phyloP scores from a whole-genome alignment of 1,284 basidiomycete genomes.

The Apiotrichum montevideense region DNA sequence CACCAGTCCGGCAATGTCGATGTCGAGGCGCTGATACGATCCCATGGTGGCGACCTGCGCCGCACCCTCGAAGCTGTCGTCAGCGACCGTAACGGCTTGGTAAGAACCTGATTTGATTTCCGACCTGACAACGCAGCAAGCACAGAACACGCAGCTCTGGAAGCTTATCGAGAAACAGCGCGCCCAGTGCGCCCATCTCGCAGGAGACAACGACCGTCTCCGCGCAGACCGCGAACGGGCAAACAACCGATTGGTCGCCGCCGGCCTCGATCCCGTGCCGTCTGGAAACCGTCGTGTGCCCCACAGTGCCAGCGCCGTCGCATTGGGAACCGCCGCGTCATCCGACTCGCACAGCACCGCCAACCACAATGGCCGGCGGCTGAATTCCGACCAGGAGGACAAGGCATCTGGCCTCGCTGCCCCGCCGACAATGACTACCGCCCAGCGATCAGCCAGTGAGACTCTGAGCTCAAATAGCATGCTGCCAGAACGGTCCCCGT shows the following conservation, averaged over 20 bases:
- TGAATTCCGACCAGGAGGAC: constrained; percentile 37
- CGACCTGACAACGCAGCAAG: constrained; percentile 43
- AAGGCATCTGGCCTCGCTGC: not conserved
- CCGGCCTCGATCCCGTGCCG: constrained; percentile 31
- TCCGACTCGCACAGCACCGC: not conserved
- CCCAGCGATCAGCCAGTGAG: constrained; percentile 9
- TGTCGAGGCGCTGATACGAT: constrained; percentile 27
- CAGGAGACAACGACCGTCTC: constrained; percentile 57
- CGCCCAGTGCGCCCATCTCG: constrained; percentile 33
- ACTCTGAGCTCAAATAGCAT: not conserved
- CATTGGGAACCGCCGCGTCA: constrained; percentile 17
- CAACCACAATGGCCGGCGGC: constrained; percentile 14
- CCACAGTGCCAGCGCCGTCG: constrained; percentile 33
- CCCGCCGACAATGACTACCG: not conserved
- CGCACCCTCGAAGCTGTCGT: constrained; percentile 68
- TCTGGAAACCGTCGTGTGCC: constrained; percentile 22
- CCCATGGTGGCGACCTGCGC: constrained; percentile 44
- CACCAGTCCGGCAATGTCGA: constrained; percentile 24
- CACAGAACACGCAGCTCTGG: constrained; percentile 83
- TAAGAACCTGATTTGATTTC: constrained; percentile 10
- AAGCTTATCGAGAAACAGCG: constrained; percentile 81
- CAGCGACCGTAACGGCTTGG: constrained; percentile 66
- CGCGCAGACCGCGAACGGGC: constrained; percentile 65
- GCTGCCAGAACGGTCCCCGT: not conserved
- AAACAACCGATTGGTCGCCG: constrained; percentile 25